Base-by-base conservation (phyloP, 352 stramenopile species). In the Globisporangium uncinulatum region DNA sequence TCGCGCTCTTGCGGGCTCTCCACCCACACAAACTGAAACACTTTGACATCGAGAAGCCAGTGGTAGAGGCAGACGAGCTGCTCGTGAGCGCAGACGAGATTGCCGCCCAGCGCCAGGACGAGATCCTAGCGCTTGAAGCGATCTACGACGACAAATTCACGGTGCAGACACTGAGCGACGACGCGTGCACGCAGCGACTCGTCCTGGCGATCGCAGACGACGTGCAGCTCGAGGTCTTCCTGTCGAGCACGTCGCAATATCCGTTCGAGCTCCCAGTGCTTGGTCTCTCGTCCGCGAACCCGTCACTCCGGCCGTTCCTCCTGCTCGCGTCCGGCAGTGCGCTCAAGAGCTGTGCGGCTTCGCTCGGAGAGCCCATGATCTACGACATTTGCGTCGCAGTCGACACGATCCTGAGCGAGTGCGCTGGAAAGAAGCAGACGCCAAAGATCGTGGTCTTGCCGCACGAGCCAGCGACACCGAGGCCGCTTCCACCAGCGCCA, bases 131-230 rank as follows among this genome's bases (percentile, higher is more conserved):
- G 13, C 55, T 95, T 3, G 83, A 93, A 58, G 76, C 85, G 8
- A 95, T 95, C 48, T 95, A 92, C 56, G 83, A 90, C 44, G 77
- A 94, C 54, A 87, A 77, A 51, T 56, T 92, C 2, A 56, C 49
- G 15, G 60, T 77, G 10, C 51, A 63, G 20, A 51, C 49, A 14
- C 48, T 81, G 3, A 69, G 65, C 4, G 61, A 69, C 20, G 54
- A 54, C 9, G 45, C 57, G 3, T 69, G 83, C 14, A 46, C 61
- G 4, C 69, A 85, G 9, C 20, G 76, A 21, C 54, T 90, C 14
- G 51, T 67, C 41, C 72, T 92, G 49, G 59, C 84, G 19, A 60
- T 89, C 4, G 69, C 57, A 0, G 73, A 87, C 24, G 67, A 52
- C 11, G 59, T 87, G 14, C 57, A 70, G 42, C 53, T 94, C 17